These are phyloP conservation scores for Arxiozyma telluris DNA, from an alignment of 1,139 yeast species.

Conservation along the genomic window DNA sequence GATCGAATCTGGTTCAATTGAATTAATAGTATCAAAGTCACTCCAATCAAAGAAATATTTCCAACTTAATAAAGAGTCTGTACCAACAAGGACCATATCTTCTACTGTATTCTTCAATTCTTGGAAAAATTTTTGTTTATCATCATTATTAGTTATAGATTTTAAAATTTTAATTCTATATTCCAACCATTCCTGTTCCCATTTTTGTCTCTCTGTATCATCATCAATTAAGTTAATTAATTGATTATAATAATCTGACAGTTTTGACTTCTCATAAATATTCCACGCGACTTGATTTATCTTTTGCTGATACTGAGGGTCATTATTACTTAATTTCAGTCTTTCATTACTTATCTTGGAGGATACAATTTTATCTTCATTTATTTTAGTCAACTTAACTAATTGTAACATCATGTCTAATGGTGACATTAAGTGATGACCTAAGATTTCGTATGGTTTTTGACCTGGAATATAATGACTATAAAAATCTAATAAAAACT, in stretches of 20 bases:
- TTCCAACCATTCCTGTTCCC: slow-evolving; percentile 52
- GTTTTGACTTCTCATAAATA: slow-evolving; percentile 40
- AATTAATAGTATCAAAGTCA: slow-evolving; percentile 45
- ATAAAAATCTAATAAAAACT: slow-evolving; percentile 38
- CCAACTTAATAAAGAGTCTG: slow-evolving; percentile 63
- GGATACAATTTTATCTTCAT: slow-evolving; percentile 36
- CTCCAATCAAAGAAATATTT: slow-evolving; percentile 64
- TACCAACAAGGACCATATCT: slow-evolving; percentile 64
- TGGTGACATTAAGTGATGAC: slow-evolving; percentile 44
- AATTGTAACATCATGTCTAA: slow-evolving; percentile 43
- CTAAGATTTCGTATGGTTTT: slow-evolving; percentile 48
- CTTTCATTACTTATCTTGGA: slow-evolving; percentile 36
- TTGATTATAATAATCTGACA: slow-evolving; percentile 46
- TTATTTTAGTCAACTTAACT: slow-evolving; percentile 37
- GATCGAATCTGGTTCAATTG: slow-evolving; percentile 43
- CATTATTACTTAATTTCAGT: slow-evolving; percentile 40
- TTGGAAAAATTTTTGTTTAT: slow-evolving; percentile 36
- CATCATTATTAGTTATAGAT: slow-evolving; percentile 35
- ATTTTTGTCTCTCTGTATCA: slow-evolving; percentile 48
- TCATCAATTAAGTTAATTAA: slow-evolving; percentile 55
- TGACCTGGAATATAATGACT: slow-evolving; percentile 55
- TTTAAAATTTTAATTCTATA: slow-evolving; percentile 48
- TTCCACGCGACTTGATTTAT: slow-evolving; percentile 43
- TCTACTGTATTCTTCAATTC: slow-evolving; percentile 51
- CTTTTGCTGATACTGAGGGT: slow-evolving; percentile 35